A percentile compares a stretch with the other conserved stretches of the same genome.
Conservation (phyloP, 2,329 filamentous ascomycete species). For the Nothophaeocryptopus gaeumannii region DNA sequence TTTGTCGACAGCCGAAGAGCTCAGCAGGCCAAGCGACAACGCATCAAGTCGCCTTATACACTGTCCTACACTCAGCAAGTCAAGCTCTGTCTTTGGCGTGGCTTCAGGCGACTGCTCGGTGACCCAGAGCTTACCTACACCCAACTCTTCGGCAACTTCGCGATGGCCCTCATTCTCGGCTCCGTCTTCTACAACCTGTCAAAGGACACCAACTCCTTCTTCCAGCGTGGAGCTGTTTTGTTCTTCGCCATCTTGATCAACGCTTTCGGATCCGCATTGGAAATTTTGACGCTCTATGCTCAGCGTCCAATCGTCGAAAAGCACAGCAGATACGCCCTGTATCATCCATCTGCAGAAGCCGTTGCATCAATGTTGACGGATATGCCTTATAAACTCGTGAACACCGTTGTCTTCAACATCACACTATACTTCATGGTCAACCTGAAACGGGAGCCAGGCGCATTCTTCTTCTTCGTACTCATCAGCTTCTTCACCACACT, state of each 20-base stretch:
- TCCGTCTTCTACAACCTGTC: slow-evolving; percentile 78
- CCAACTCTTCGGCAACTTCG: slow-evolving; percentile 66
- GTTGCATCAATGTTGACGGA: slow-evolving; percentile 82
- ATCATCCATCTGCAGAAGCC: slow-evolving; percentile 88
- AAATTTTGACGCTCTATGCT: slow-evolving; percentile 81
- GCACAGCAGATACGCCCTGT: slow-evolving; percentile 79
- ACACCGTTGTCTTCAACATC: slow-evolving; percentile 73
- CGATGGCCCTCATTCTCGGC: slow-evolving; percentile 74
- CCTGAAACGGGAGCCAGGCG: slow-evolving; percentile 66
- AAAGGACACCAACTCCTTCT: slow-evolving; percentile 68
- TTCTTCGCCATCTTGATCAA: slow-evolving; percentile 89
- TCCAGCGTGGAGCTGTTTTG: slow-evolving; percentile 71
- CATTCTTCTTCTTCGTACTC: slow-evolving; percentile 84
- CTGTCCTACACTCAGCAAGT: slow-evolving; percentile 75
- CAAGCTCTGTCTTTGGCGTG: slow-evolving; percentile 74
- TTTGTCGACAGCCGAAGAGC: slow-evolving; percentile 47
- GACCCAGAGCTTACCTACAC: slow-evolving; percentile 73
- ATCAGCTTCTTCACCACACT: slow-evolving; percentile 71
- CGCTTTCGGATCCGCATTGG: slow-evolving; percentile 75
- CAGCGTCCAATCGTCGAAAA: slow-evolving; percentile 93
- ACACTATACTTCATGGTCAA: slow-evolving; percentile 85
- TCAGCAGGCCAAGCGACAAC: slow-evolving; percentile 50
- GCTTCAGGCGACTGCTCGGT: slow-evolving; percentile 71
- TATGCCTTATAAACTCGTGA: slow-evolving; percentile 76
- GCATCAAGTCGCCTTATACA: slow-evolving; percentile 75